Conservation (phyloP, 257 asterid genomes). For the Nicotiana sylvestris region DNA sequence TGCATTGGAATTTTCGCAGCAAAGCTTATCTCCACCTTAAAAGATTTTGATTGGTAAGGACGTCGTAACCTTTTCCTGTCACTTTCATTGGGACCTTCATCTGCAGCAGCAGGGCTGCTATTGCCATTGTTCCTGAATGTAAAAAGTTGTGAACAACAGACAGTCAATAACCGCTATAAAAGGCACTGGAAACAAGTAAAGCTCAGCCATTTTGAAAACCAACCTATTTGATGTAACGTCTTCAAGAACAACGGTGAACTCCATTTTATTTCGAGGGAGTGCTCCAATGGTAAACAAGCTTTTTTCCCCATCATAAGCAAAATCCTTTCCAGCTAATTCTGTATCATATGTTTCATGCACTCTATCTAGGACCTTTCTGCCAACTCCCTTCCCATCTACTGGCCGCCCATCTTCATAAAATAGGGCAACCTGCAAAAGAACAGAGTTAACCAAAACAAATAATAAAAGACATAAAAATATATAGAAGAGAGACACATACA, state of each 20-base stretch:
- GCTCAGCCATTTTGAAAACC: neutral
- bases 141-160: neutral
- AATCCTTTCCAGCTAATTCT: constrained; percentile 69
- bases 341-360: constrained; percentile 69
- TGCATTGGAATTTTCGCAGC: constrained; percentile 88
- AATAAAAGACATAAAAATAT: neutral
- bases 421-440: constrained; percentile 63
- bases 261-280: constrained; percentile 76
- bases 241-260: constrained; percentile 86
- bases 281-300: constrained; percentile 84
- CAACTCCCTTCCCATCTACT: constrained; percentile 88
- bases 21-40: constrained; percentile 74
- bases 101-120: constrained; percentile 56
- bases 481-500: constrained; percentile 27
- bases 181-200: neutral
- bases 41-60: constrained; percentile 66
- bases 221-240: constrained; percentile 71
- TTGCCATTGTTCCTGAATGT: constrained; percentile 66
- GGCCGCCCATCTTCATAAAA: constrained; percentile 90
- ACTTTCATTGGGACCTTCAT: constrained; percentile 44
- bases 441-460: neutral
- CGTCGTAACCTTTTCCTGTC: constrained; percentile 69
- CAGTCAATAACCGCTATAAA: neutral
- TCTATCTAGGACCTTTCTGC: constrained; percentile 77
- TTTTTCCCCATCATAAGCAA: constrained; percentile 90